phyloP scores from a whole-genome alignment of 805 yeast genomes.

The Lipomyces chichibuensis region DNA sequence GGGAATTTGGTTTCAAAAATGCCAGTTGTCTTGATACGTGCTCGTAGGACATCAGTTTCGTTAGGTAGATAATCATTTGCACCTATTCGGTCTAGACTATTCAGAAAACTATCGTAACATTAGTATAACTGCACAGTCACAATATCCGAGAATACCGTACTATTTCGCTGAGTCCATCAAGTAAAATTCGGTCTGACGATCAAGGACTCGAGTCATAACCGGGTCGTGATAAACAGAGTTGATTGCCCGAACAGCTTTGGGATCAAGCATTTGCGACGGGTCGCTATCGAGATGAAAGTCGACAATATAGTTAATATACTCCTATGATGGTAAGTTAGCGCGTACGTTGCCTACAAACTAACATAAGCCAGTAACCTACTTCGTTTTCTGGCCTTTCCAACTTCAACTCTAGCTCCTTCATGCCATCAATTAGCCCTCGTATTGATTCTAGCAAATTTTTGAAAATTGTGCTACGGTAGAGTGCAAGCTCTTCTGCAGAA shows the following conservation, averaged over 20 bases:
- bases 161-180: constrained; percentile 77
- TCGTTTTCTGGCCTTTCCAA: constrained; percentile 6
- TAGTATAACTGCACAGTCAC: background rate
- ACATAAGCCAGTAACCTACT: background rate
- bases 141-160: constrained; percentile 46
- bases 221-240: constrained; percentile 59
- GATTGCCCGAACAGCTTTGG: constrained; percentile 54
- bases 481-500: constrained; percentile 67
- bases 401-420: constrained; percentile 18
- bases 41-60: constrained; percentile 76
- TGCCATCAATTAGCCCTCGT: constrained; percentile 63
- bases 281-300: constrained; percentile 46
- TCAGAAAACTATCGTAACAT: constrained; percentile 54
- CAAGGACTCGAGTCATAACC: constrained; percentile 59
- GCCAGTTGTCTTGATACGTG: constrained; percentile 92
- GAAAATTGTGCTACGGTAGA: constrained; percentile 77
- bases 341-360: constrained; percentile 39
- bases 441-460: constrained; percentile 78
- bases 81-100: constrained; percentile 65
- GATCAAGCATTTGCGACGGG: constrained; percentile 57
- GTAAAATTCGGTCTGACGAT: constrained; percentile 69
- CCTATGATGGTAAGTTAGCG: constrained; percentile 35
- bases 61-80: constrained; percentile 66
- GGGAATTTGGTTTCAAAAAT: constrained; percentile 80
- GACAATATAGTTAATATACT: constrained; percentile 6